Evolutionary conservation across 352 stramenopile species (phyloP), one percentile per base, ranked within the genome.

Genomic region (Pythium brachiatum): DNA sequence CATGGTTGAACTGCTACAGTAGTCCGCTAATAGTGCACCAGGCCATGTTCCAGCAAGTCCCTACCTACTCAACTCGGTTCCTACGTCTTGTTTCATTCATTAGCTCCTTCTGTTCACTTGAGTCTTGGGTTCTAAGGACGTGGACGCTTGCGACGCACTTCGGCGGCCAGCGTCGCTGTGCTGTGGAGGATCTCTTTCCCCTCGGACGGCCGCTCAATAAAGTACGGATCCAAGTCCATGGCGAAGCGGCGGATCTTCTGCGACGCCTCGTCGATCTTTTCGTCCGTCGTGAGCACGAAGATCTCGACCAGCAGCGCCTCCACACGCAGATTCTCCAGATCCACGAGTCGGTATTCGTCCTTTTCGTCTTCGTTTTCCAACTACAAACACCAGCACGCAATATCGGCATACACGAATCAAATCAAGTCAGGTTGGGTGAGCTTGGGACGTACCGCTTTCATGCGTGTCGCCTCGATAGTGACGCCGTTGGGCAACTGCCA

Each of bases 301-400:
- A 95, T 88, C 62, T 95, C 86, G n/a, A 95, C 76, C 7, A 95
- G 72, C 6, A 93, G 69, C n/a, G 86, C 86, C 53, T 95, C 86
- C 9, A 94, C 84, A 18, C 82, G 83, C 23, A 94, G 64, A 57
- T 92, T 94, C 54, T 94, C 83, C 16, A 94, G 56, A 53, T 92
- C 85, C 18, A 92, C 85, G 1, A 94, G 69, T n/a, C 83, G 83
- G 43, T 92, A 90, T 39, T 94, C 78, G 54, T 94, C 85, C 27
- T 92, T 88, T 54, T 88, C 79, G 43, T 92, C 85, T 56, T 92
- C 81, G 44, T 91, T 94, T 34, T 88, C 67, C 16, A 94, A 59
- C 84, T 94, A 58, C 9, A 29, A 9, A 21, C 2, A 60, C 38
- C 7, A 32, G 23, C 13, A 55, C 3, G n/a, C 3, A 26, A 23